Percentiles rank a stretch among this genome's conserved stretches.
Conservation (phyloP, 441 rosid genomes). For the Biscutella laevigata region DNA sequence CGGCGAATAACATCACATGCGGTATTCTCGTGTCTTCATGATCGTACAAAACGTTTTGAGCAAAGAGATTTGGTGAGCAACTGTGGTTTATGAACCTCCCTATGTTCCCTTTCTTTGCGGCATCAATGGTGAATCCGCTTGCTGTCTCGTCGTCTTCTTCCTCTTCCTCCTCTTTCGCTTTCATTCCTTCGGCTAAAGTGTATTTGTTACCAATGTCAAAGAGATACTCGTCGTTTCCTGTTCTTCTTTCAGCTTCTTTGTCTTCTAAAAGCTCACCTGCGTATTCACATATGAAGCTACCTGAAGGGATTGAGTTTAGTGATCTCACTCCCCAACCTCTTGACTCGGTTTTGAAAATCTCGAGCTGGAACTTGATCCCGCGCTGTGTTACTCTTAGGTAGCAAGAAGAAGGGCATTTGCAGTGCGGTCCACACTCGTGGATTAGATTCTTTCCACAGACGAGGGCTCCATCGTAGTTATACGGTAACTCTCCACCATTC, state of each 20-base stretch:
- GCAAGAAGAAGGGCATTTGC: constrained; percentile 72
- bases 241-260: constrained; percentile 63
- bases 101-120: constrained; percentile 55
- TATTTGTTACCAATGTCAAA: constrained; percentile 67
- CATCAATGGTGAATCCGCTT: constrained; percentile 75
- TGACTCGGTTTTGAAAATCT: constrained; percentile 66
- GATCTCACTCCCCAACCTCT: constrained; percentile 98
- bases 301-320: constrained; percentile 58
- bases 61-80: constrained; percentile 86
- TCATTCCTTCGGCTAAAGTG: constrained; percentile 38
- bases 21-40: constrained; percentile 70
- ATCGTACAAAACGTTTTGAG: constrained; percentile 79
- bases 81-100: constrained; percentile 93
- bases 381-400: constrained; percentile 67
- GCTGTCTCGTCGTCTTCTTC: constrained; percentile 34
- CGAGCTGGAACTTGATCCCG: constrained; percentile 72
- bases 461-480: constrained; percentile 64
- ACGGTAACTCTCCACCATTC: constrained; percentile 76
- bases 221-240: constrained; percentile 69
- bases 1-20: constrained; percentile 81
- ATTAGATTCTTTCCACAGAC: constrained; percentile 54
- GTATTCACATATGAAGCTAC: constrained; percentile 88
- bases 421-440: constrained; percentile 79
- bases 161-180: no score
- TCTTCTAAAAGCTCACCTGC: constrained; percentile 77